These are phyloP conservation scores for Mytilinidion resinicola DNA, from an alignment of 495 filamentous ascomycete species.

Conservation along the genomic window DNA sequence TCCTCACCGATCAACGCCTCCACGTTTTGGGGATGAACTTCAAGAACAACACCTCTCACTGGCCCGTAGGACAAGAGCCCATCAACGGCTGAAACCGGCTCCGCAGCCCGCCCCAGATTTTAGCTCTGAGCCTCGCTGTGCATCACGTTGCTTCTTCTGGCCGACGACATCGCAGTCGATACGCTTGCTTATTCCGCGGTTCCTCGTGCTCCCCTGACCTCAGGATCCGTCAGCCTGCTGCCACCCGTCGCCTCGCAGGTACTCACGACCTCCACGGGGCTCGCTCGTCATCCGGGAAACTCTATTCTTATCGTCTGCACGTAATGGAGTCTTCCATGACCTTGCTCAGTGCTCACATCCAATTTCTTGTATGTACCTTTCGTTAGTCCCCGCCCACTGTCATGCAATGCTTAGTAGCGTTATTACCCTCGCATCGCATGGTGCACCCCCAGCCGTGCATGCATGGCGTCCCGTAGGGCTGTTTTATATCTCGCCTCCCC, in stretches of 20 bases:
- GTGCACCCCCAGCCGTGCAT: slow-evolving; percentile 12
- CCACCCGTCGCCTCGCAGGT: slow-evolving; percentile 14
- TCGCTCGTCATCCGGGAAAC: slow-evolving; percentile 4
- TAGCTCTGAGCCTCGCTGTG: neutral
- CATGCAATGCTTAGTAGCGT: neutral
- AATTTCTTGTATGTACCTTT: slow-evolving; percentile 33
- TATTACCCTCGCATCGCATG: slow-evolving; percentile 4
- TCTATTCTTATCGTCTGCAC: slow-evolving; percentile 24
- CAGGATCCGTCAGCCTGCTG: slow-evolving; percentile 22
- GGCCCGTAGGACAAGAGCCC: slow-evolving; percentile 37
- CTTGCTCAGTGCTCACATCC: slow-evolving; percentile 35
- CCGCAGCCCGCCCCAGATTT: slow-evolving; percentile 1
- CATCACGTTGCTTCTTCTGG: slow-evolving; percentile 6
- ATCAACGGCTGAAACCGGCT: slow-evolving; percentile 30
- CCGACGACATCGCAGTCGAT: slow-evolving; percentile 14
- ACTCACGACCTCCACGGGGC: slow-evolving; percentile 16
- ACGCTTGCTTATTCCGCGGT: slow-evolving; percentile 28
- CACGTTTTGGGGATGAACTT: slow-evolving; percentile 33
- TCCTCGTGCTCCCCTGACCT: slow-evolving; percentile 9
- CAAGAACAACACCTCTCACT: slow-evolving; percentile 33
- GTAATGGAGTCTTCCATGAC: slow-evolving; percentile 36
- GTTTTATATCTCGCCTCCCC: slow-evolving; percentile 28
- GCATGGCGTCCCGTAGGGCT: slow-evolving; percentile 22
- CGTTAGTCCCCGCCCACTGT: slow-evolving; percentile 19
- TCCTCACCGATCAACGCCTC: neutral